A percentile compares a stretch with the other conserved stretches of the same genome.
Evolutionary conservation across 2,329 filamentous ascomycete species (phyloP).

Genomic region (Venturia carpophila): DNA sequence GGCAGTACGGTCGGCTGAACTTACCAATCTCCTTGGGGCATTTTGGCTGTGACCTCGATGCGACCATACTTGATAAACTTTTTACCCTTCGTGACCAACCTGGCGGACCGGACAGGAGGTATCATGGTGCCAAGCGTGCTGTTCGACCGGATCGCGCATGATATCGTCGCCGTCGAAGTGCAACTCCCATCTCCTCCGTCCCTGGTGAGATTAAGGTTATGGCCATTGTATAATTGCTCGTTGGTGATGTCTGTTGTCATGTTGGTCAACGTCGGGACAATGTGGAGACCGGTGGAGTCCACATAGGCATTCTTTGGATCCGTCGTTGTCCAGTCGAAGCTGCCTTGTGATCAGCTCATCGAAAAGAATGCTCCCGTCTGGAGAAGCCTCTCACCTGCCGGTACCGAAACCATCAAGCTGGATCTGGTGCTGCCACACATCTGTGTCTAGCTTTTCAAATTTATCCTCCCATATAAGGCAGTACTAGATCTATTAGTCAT

Average conservation of each 20-base stretch:
- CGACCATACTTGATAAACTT: slow-evolving; percentile 42
- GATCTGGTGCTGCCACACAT: slow-evolving; percentile 44
- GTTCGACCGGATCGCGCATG: slow-evolving; percentile 38
- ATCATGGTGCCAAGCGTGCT: slow-evolving; percentile 40
- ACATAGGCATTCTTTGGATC: slow-evolving; percentile 42
- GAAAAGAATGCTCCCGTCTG: too few relatives aligned
- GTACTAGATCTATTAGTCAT: slow-evolving; percentile 43
- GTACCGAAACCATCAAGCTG: slow-evolving; percentile 35
- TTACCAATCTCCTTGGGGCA: slow-evolving; percentile 42
- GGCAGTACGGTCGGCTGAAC: too few relatives aligned
- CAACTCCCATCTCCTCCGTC: slow-evolving; percentile 31
- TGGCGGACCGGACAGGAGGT: slow-evolving; percentile 42
- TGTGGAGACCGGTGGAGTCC: slow-evolving; percentile 43
- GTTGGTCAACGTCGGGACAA: slow-evolving; percentile 44
- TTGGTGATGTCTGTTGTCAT: slow-evolving; percentile 32
- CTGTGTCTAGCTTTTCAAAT: slow-evolving; percentile 39
- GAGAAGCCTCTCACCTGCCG: too few relatives aligned
- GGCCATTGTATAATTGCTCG: slow-evolving; percentile 33
- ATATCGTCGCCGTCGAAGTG: slow-evolving; percentile 28
- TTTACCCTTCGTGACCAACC: slow-evolving; percentile 41
- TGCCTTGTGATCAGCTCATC: slow-evolving; percentile 29
- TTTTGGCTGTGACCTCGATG: slow-evolving; percentile 46
- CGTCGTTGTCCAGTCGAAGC: slow-evolving; percentile 49
- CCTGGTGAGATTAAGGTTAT: slow-evolving; percentile 39
- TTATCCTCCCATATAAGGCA: slow-evolving; percentile 45